Evolutionary conservation across 345 rosid genomes (phyloP).

Genomic region (Moricandia moricandioides): DNA sequence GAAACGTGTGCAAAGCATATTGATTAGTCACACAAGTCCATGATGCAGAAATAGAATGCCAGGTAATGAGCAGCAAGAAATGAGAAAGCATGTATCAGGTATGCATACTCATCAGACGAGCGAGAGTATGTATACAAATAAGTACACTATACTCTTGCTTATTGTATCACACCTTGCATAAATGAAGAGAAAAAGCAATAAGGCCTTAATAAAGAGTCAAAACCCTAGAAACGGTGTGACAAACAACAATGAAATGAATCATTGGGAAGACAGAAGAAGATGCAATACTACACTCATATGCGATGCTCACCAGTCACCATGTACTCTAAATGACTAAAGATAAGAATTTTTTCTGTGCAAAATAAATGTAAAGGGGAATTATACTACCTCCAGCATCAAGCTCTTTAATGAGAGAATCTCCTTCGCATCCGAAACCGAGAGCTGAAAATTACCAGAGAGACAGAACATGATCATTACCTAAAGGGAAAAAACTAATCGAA

Average conservation of each 20-base stretch:
- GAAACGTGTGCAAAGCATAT: neutral
- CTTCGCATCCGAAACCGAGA: constrained; percentile 58
- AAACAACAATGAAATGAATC: neutral
- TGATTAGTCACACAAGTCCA: neutral
- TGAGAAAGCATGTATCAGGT: constrained; percentile 7
- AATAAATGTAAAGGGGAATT: constrained; percentile 1
- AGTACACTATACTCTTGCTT: neutral
- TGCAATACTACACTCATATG: neutral
- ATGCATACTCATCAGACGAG: constrained; percentile 1
- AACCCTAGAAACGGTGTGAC: neutral
- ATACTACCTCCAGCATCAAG: constrained; percentile 61
- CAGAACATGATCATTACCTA: constrained; percentile 24
- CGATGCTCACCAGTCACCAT: neutral
- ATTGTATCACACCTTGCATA: neutral
- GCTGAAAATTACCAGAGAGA: constrained; percentile 48
- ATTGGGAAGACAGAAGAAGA: constrained; percentile 2
- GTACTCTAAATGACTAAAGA: neutral
- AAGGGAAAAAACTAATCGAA: neutral
- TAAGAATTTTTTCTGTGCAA: neutral
- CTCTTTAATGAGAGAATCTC: constrained; percentile 68
- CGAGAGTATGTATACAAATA: constrained; percentile 5
- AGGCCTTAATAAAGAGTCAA: neutral
- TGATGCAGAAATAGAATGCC: neutral
- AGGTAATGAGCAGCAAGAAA: neutral
- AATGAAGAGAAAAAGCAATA: neutral